These are phyloP conservation scores for Saturnispora saitoi DNA, from an alignment of 805 yeast species.

Conservation along the genomic window DNA sequence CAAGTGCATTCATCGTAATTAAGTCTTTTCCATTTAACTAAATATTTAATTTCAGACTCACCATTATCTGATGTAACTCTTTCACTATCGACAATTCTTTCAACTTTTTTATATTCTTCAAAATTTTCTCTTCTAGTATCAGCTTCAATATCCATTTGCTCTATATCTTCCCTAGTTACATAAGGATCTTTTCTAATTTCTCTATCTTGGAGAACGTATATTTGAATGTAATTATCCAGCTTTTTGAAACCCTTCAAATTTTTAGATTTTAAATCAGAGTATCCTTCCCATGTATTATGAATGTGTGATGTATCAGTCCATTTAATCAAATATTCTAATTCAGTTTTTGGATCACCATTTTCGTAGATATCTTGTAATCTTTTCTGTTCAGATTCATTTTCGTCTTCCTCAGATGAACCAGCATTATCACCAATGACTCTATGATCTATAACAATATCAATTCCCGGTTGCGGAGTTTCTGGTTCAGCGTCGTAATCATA, in stretches of 20 bases:
- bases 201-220: constrained; percentile 61
- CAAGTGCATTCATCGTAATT: constrained; percentile 95
- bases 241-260: constrained; percentile 68
- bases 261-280: constrained; percentile 36
- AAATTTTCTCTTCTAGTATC: constrained; percentile 79
- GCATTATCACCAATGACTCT: constrained; percentile 31
- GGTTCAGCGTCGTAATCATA: constrained; percentile 15
- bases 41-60: constrained; percentile 62
- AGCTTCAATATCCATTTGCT: constrained; percentile 84
- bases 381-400: constrained; percentile 24
- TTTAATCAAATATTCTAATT: constrained; percentile 58
- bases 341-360: constrained; percentile 43
- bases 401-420: constrained; percentile 28
- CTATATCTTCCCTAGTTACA: constrained; percentile 86
- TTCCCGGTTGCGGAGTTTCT: constrained; percentile 20
- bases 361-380: constrained; percentile 14
- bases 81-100: constrained; percentile 81
- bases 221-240: constrained; percentile 84
- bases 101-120: constrained; percentile 77
- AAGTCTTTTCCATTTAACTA: constrained; percentile 88
- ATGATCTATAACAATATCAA: constrained; percentile 45
- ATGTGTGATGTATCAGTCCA: constrained; percentile 86
- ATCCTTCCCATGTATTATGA: constrained; percentile 91
- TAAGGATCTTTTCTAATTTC: constrained; percentile 70
- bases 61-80: constrained; percentile 58